phyloP scores from a whole-genome alignment of 176 grass and related monocot species.

The Oryza coarctata region DNA sequence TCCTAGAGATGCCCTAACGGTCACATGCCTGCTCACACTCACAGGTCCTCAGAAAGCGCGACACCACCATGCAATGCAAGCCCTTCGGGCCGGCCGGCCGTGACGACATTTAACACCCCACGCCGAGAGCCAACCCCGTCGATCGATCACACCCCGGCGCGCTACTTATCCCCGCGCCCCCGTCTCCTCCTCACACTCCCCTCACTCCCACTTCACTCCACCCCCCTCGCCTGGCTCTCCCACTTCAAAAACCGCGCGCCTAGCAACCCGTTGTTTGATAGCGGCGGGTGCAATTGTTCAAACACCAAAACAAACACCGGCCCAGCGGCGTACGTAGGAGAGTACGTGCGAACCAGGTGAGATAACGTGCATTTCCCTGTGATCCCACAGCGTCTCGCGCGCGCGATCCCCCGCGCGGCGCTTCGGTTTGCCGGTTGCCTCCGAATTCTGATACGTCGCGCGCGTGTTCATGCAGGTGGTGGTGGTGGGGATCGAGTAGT shows the following conservation, averaged over 20 bases:
- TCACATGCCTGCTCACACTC: conserved; percentile 42
- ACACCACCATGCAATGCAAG: conserved; percentile 19
- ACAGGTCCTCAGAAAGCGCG: conserved; percentile 43
- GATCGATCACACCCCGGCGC: conserved; percentile 16
- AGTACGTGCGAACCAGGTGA: neutral
- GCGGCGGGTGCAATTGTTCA: too few species aligned
- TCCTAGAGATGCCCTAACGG: conserved; percentile 63
- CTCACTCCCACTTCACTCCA: conserved; percentile 53
- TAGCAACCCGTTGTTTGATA: neutral
- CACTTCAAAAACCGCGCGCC: conserved; percentile 26
- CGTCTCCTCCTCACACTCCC: conserved; percentile 44
- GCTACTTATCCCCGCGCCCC: conserved; percentile 50
- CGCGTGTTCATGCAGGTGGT: too few species aligned
- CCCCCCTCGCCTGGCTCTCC: neutral
- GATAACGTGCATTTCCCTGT: conserved; percentile 10
- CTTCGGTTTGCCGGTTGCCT: too few species aligned
- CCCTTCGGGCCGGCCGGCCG: conserved; percentile 30
- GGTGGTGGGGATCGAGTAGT: too few species aligned
- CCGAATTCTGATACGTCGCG: too few species aligned
- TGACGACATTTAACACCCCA: conserved; percentile 70
- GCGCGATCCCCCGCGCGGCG: too few species aligned
- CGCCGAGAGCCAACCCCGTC: neutral
- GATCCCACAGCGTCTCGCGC: too few species aligned
- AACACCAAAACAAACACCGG: too few species aligned
- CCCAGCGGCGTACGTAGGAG: too few species aligned